Percentiles rank a stretch among this genome's conserved stretches.
Evolutionary conservation across 2,329 filamentous ascomycete species (phyloP).

Genomic region (Colletotrichum spinosum): DNA sequence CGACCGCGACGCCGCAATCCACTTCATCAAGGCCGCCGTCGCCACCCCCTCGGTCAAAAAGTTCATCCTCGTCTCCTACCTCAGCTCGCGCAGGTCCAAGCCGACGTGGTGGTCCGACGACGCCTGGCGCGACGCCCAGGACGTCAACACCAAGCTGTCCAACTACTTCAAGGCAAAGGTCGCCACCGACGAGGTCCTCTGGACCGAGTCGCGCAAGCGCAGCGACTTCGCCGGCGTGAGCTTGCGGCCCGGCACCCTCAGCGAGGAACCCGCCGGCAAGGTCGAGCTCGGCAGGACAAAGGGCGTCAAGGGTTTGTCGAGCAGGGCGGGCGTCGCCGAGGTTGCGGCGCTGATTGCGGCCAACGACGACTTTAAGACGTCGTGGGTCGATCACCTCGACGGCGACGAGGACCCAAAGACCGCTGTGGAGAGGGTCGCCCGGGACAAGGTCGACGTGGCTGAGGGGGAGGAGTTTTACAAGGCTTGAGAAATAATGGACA

Average conservation of each 20-base stretch:
- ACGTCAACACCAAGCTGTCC: conserved; percentile 58
- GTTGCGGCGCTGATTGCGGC: conserved; percentile 68
- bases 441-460: conserved; percentile 61
- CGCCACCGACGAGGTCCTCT: conserved; percentile 68
- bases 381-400: conserved; percentile 67
- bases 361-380: conserved; percentile 56
- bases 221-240: conserved; percentile 60
- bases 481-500: conserved; percentile 14
- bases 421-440: conserved; percentile 62
- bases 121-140: conserved; percentile 60
- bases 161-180: conserved; percentile 72
- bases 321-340: conserved; percentile 70
- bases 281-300: conserved; percentile 61
- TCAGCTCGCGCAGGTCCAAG: conserved; percentile 62
- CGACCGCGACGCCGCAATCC: conserved; percentile 72
- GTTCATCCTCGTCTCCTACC: conserved; percentile 74
- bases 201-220: conserved; percentile 57
- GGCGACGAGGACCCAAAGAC: conserved; percentile 60
- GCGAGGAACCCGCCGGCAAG: conserved; percentile 59
- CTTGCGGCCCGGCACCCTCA: conserved; percentile 65
- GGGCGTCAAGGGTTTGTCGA: conserved; percentile 54
- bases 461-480: conserved; percentile 62
- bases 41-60: conserved; percentile 65
- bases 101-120: conserved; percentile 68
- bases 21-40: conserved; percentile 71